A percentile compares a stretch with the other conserved stretches of the same genome.
Evolutionary conservation across 1,284 basidiomycete species (phyloP).

Genomic region (Butyriboletus appendiculatus): DNA sequence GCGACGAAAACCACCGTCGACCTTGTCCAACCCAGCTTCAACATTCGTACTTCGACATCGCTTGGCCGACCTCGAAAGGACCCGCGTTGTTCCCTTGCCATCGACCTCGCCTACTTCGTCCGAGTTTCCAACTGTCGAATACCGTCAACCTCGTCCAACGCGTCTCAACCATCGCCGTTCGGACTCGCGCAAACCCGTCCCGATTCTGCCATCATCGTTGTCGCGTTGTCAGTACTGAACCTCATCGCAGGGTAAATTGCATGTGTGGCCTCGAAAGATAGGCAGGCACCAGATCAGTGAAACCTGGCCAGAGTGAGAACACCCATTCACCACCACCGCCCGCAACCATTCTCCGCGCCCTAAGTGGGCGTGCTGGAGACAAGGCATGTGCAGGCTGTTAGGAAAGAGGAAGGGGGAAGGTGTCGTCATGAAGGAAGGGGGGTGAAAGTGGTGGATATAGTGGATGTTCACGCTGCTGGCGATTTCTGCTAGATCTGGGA

Average conservation of each 20-base stretch:
- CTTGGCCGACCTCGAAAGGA: background rate
- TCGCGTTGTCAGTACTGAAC: background rate
- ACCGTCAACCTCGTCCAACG: background rate
- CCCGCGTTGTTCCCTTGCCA: background rate
- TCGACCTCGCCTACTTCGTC: background rate
- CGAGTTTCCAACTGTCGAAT: background rate
- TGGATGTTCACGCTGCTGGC: background rate
- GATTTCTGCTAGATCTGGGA: slow-evolving; percentile 1
- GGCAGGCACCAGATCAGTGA: background rate
- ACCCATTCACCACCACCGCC: slow-evolving; percentile 7
- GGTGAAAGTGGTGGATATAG: too few species aligned
- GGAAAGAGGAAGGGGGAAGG: background rate
- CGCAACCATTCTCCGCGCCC: slow-evolving; percentile 17
- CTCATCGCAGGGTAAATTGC: background rate
- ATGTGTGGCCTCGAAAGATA: background rate
- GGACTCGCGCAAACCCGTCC: background rate
- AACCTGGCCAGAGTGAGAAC: background rate
- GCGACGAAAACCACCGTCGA: background rate
- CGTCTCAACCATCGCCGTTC: background rate
- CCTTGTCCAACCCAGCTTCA: background rate
- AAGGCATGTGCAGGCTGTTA: background rate
- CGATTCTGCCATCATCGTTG: background rate
- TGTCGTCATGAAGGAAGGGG: background rate
- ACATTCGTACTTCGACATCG: background rate
- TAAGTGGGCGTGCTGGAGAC: slow-evolving; percentile 22